Conservation (phyloP, 164 flowering plant genomes). For the Tetrastigma voinierianum region DNA sequence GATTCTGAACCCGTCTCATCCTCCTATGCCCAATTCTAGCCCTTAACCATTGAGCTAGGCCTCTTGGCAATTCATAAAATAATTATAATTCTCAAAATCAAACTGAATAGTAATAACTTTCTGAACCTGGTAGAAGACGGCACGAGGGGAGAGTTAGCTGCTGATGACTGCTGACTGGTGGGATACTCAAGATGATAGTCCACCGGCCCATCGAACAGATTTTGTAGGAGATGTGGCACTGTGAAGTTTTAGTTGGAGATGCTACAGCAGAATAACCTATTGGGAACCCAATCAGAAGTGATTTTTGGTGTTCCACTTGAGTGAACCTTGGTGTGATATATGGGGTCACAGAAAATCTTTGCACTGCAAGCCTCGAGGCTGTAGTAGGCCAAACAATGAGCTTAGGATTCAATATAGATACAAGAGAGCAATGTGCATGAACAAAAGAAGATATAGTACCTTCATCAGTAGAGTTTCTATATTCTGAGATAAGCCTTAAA, state of each 20-base stretch:
- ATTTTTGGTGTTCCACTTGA: slow-evolving; percentile 74
- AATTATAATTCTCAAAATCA: background rate
- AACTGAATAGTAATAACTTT: slow-evolving; percentile 4
- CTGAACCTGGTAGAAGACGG: slow-evolving; percentile 69
- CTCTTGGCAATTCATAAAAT: background rate
- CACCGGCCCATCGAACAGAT: slow-evolving; percentile 43
- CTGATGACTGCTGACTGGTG: slow-evolving; percentile 92
- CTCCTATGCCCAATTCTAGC: too few species aligned
- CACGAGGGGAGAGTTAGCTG: slow-evolving; percentile 95
- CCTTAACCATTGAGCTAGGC: too few species aligned
- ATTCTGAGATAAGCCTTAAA: slow-evolving; percentile 34
- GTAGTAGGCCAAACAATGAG: slow-evolving; percentile 20
- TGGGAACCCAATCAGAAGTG: slow-evolving; percentile 66
- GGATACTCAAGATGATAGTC: slow-evolving; percentile 75
- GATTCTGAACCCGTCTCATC: too few species aligned
- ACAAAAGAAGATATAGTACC: background rate
- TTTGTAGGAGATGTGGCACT: slow-evolving; percentile 68
- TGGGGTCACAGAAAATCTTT: slow-evolving; percentile 70
- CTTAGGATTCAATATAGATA: background rate
- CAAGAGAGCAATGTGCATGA: background rate
- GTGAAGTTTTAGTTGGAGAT: slow-evolving; percentile 62
- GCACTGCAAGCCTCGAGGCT: slow-evolving; percentile 52
- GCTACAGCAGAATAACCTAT: slow-evolving; percentile 69
- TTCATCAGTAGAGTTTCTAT: slow-evolving; percentile 43
- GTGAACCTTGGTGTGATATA: slow-evolving; percentile 79